These are phyloP conservation scores for Exophiala xenobiotica DNA, from an alignment of 2,329 filamentous ascomycete genomes.

Conservation along the genomic window DNA sequence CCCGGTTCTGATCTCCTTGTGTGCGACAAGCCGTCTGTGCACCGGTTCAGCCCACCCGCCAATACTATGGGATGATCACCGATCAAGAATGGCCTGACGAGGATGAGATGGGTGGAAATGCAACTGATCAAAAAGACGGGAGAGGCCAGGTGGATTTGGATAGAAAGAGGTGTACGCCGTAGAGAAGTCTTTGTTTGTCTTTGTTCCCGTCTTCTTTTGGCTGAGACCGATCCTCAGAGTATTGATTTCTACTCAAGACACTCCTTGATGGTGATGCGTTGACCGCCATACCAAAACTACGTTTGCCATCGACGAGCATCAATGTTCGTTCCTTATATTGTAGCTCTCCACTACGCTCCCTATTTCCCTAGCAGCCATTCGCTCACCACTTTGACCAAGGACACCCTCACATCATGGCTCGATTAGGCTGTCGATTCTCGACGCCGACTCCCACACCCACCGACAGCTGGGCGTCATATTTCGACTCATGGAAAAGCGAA, in stretches of 20 bases:
- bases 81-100: too few relatives aligned
- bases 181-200: neutral
- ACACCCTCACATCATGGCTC: conserved; percentile 5
- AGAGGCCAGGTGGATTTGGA: neutral
- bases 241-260: neutral
- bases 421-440: conserved; percentile 3
- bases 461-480: conserved; percentile 26
- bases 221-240: neutral
- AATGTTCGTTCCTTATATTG: too few relatives aligned
- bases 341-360: neutral
- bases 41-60: too few relatives aligned
- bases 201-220: neutral
- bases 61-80: too few relatives aligned
- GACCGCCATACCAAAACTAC: too few relatives aligned
- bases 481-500: conserved; percentile 23
- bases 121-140: neutral
- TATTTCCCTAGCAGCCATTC: too few relatives aligned
- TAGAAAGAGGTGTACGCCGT: too few relatives aligned
- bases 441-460: conserved; percentile 16
- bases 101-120: too few relatives aligned
- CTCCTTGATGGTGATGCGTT: neutral
- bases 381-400: too few relatives aligned
- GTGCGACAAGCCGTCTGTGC: neutral
- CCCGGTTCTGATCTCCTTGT: neutral
- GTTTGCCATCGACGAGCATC: too few relatives aligned